Base-by-base conservation (phyloP, 2,329 filamentous ascomycete genomes). In the Pseudocercospora macadamiae region DNA sequence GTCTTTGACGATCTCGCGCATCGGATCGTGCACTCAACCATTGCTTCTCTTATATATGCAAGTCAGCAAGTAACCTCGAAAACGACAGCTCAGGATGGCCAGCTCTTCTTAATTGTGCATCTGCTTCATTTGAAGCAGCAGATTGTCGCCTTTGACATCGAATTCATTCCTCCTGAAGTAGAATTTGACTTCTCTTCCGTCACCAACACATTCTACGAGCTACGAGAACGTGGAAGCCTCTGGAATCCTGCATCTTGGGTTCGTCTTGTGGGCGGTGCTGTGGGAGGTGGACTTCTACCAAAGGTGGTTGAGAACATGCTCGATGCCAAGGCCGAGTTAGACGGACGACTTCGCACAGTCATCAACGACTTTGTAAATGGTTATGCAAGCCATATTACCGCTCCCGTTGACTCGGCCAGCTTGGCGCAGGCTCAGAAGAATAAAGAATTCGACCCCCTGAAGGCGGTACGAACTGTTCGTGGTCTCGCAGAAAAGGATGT, bases 121-220 rank as follows among this genome's bases (percentile, higher is more conserved):
- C 83, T 99, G 1, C 88, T 99, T 51, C 88, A 97, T 51, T 84
- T 99, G 52, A 97, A 97, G 75, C 96, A 97, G 72, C 91, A 97
- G 73, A 89, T 99, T 52, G 87, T 99, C 23, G 93, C 93, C 8
- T 92, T 99, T 62, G 95, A 99, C 76, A 97, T 99, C 65, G 93
- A 89, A 71, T 89, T 83, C 67, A 83, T 87, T 18, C 83, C 84
- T 2, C 85, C 86, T 3, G 86, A 89, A 62, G 78, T 88, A 48
- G 82, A 82, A 12, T 82, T 89, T 70, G 86, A 89, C 73, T 87
- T 89, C 71, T 86, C 84, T n/a, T 82, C 80, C 51, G 76, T 88
- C 10, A 85, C 84, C 4, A 84, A 79, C 63, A 88, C 86, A 1
- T 89, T 89, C 73, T 88, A 84, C 79, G 86, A 88, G 67, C 77